Evolutionary conservation across 768 basidiomycete genomes (phyloP).

Genomic region (Lactarius indigo): DNA sequence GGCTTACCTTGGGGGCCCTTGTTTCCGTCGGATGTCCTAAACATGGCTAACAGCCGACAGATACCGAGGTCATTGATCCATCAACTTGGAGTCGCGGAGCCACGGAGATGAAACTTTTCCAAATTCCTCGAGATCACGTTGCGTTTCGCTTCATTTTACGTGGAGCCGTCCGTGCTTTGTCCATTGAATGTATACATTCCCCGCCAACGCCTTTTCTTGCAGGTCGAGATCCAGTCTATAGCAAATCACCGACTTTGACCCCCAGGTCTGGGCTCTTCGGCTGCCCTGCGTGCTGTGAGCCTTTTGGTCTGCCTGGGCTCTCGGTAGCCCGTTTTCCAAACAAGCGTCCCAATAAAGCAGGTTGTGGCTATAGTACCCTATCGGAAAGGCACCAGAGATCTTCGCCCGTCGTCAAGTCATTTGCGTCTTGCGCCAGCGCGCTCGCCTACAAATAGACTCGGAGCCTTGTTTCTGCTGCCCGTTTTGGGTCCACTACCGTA

Average conservation of each 20-base stretch:
- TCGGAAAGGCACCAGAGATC: not conserved
- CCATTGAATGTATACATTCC: not conserved
- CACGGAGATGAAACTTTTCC: slow-evolving; percentile 19
- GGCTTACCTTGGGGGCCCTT: not conserved
- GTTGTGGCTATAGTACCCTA: not conserved
- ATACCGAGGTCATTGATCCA: not conserved
- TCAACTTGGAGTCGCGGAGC: slow-evolving; percentile 8
- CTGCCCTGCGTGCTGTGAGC: not conserved
- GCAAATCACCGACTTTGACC: not conserved
- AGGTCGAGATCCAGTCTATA: slow-evolving; percentile 4
- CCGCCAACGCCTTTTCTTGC: not conserved
- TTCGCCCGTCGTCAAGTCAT: slow-evolving; percentile 3
- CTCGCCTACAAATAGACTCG: not conserved
- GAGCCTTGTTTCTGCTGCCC: not conserved
- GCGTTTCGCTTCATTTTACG: not conserved
- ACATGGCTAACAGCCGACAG: not conserved
- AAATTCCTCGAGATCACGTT: not conserved
- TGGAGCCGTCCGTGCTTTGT: not conserved
- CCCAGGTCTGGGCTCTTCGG: not conserved
- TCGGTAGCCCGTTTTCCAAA: not conserved
- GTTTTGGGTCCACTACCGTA: not conserved
- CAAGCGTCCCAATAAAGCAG: not conserved
- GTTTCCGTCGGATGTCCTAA: slow-evolving; percentile 1
- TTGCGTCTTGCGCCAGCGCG: not conserved
- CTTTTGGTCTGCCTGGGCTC: not conserved